Evolutionary conservation across 2,329 filamentous ascomycete genomes (phyloP).

Genomic region (Hortaea werneckii): DNA sequence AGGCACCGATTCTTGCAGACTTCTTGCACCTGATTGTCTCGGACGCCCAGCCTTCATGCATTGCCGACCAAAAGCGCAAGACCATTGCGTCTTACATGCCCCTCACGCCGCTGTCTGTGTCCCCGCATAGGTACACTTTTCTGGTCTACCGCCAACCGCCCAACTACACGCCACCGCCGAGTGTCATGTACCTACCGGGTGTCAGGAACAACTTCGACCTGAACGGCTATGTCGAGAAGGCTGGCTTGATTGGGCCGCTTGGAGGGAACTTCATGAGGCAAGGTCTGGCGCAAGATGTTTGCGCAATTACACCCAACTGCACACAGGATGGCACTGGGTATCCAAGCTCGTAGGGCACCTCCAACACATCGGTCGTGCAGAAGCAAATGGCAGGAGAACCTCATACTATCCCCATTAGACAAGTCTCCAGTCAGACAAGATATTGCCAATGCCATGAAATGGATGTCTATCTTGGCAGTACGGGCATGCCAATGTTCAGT

Average conservation of each 20-base stretch:
- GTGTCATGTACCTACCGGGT: conserved; percentile 6
- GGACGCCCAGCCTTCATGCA: conserved; percentile 15
- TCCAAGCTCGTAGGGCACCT: neutral
- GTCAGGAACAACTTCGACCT: conserved; percentile 13
- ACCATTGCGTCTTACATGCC: neutral
- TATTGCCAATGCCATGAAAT: too few species aligned
- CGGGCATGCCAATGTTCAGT: too few species aligned
- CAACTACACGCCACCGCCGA: conserved; percentile 11
- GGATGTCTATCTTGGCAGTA: too few species aligned
- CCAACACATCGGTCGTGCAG: neutral
- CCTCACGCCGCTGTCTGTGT: neutral
- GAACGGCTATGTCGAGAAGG: conserved; percentile 7
- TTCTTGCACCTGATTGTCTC: conserved; percentile 14
- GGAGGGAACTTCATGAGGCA: conserved; percentile 12
- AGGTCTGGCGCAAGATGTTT: conserved; percentile 4
- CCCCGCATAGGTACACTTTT: neutral
- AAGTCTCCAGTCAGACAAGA: too few species aligned
- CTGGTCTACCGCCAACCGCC: conserved; percentile 8
- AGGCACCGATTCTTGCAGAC: conserved; percentile 7
- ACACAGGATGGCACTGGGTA: conserved; percentile 2
- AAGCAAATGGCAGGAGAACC: too few species aligned
- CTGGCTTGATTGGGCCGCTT: conserved; percentile 9
- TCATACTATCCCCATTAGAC: too few species aligned
- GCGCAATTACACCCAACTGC: neutral
- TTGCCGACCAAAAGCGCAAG: conserved; percentile 9